phyloP scores from a whole-genome alignment of 78 protist genomes.

The Monocercomonoides exilis region DNA sequence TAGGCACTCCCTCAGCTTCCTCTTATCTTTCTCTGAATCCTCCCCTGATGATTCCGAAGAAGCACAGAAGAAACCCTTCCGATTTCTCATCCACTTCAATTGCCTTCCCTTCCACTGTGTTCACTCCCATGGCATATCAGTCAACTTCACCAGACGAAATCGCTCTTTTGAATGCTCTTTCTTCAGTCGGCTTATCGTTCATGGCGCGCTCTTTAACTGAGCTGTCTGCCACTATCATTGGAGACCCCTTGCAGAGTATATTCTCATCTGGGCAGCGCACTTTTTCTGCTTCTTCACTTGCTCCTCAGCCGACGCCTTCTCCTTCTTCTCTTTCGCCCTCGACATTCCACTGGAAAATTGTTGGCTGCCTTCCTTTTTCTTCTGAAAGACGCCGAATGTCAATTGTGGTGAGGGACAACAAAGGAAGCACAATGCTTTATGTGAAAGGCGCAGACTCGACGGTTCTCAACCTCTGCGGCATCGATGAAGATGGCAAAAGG shows the following conservation, averaged over 20 bases:
- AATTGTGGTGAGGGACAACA: background rate
- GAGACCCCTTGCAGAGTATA: too few relatives aligned
- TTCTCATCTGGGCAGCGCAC: background rate
- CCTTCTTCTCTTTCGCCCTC: background rate
- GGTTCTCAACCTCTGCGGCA: too few relatives aligned
- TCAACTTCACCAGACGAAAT: slow-evolving; percentile 84
- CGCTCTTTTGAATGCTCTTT: slow-evolving; percentile 71
- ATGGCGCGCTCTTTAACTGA: background rate
- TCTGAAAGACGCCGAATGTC: background rate
- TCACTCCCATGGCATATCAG: too few relatives aligned
- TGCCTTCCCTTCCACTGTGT: too few relatives aligned
- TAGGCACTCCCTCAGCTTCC: too few relatives aligned
- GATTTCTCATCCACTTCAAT: too few relatives aligned
- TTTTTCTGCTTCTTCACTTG: background rate
- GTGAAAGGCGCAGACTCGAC: slow-evolving; percentile 8
- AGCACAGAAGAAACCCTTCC: too few relatives aligned
- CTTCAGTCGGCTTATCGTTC: slow-evolving; percentile 14
- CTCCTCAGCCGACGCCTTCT: background rate
- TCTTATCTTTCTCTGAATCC: too few relatives aligned
- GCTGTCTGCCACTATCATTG: background rate
- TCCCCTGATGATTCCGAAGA: too few relatives aligned
- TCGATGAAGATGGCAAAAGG: too few relatives aligned
- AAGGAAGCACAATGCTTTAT: background rate
- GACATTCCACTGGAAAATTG: background rate
- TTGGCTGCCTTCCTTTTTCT: background rate